Percentiles rank a stretch among this genome's conserved stretches.
Evolutionary conservation across 805 yeast genomes (phyloP).

Genomic region (Scheffersomyces coipomensis): DNA sequence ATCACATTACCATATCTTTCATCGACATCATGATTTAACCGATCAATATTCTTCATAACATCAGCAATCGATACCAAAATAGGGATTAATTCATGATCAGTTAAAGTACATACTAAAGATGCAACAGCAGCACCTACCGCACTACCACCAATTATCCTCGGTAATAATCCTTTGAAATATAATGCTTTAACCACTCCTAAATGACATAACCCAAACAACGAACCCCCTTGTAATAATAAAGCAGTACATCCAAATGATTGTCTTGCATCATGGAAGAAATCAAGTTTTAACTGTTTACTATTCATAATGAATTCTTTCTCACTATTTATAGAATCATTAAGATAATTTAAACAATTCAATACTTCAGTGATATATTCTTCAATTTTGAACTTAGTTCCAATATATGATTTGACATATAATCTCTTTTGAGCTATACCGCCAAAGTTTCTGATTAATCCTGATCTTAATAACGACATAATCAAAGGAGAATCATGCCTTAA

Average conservation of each 20-base stretch:
- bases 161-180: constrained; percentile 71
- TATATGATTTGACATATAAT: constrained; percentile 74
- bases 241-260: constrained; percentile 92
- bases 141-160: constrained; percentile 84
- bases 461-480: constrained; percentile 66
- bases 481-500: constrained; percentile 53
- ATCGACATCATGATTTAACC: constrained; percentile 52
- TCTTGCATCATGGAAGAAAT: constrained; percentile 81
- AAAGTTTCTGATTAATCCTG: constrained; percentile 85
- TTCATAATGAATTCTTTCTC: constrained; percentile 38
- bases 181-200: constrained; percentile 87
- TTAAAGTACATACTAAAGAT: constrained; percentile 72
- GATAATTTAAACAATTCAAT: constrained; percentile 59
- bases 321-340: constrained; percentile 44
- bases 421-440: constrained; percentile 84
- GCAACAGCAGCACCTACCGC: constrained; percentile 95
- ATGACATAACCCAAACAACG: constrained; percentile 91
- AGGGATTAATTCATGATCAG: constrained; percentile 62
- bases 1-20: constrained; percentile 66
- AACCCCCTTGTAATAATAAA: constrained; percentile 88
- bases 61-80: constrained; percentile 37
- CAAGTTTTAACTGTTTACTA: constrained; percentile 59
- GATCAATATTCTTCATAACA: constrained; percentile 43
- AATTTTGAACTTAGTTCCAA: constrained; percentile 86
- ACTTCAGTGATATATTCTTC: constrained; percentile 86